phyloP scores from a whole-genome alignment of 306 rosid species.

The Delonix regia region DNA sequence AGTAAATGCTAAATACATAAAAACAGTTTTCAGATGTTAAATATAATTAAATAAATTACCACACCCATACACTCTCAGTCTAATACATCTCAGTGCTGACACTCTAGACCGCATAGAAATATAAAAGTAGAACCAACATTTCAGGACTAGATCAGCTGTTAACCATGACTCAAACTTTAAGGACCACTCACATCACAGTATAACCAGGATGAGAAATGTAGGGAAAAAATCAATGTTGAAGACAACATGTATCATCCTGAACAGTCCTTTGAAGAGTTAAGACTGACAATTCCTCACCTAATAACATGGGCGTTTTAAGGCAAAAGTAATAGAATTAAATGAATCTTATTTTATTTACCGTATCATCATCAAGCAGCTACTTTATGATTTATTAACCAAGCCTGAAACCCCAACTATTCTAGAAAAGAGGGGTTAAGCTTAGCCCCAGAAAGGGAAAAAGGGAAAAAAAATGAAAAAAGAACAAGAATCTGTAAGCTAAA shows the following conservation, averaged over 20 bases:
- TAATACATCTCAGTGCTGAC: not conserved
- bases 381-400: not conserved
- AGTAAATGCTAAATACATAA: not conserved
- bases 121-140: not conserved
- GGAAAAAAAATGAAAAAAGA: not conserved
- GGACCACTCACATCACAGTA: not conserved
- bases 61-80: not conserved
- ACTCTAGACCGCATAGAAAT: not conserved
- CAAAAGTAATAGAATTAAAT: not conserved
- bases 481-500: not conserved
- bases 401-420: not conserved
- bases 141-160: not conserved
- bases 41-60: not conserved
- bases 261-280: not conserved
- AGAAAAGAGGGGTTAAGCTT: not conserved
- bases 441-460: not conserved
- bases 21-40: not conserved
- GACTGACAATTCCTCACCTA: not conserved
- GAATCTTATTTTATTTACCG: not conserved
- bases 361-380: not conserved
- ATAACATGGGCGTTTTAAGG: too few relatives aligned
- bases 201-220: not conserved
- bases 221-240: not conserved
- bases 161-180: not conserved
- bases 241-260: not conserved